A percentile compares a stretch with the other conserved stretches of the same genome.
phyloP scores from a whole-genome alignment of 192 early-diverging fungal species.

The Thamnidium elegans region DNA sequence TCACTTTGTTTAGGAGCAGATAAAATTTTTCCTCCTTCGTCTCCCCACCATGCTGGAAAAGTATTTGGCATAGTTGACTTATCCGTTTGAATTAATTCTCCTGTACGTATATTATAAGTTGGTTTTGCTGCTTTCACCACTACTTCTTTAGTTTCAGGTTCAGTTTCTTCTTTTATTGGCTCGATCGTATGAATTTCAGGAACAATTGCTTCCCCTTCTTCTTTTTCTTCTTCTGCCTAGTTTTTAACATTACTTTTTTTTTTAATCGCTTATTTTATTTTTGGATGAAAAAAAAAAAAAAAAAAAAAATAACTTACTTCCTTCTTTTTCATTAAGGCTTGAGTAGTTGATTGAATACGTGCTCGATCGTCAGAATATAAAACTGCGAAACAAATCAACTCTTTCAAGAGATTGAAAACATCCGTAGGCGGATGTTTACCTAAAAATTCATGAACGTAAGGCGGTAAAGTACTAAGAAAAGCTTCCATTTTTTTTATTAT shows the following conservation, averaged over 20 bases:
- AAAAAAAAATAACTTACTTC: background rate
- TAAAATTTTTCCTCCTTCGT: slow-evolving; percentile 14
- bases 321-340: slow-evolving; percentile 8
- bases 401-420: slow-evolving; percentile 28
- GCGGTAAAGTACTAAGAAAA: slow-evolving; percentile 38
- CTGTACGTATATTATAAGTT: background rate
- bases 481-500: slow-evolving; percentile 25
- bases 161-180: slow-evolving; percentile 1
- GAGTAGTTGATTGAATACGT: slow-evolving; percentile 6
- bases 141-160: background rate
- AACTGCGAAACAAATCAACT: slow-evolving; percentile 40
- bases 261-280: background rate
- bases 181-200: slow-evolving; percentile 10
- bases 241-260: background rate
- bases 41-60: slow-evolving; percentile 33
- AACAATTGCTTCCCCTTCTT: background rate
- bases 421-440: slow-evolving; percentile 30
- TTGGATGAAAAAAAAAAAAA: background rate
- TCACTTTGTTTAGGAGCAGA: too few relatives aligned
- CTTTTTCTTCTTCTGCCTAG: background rate
- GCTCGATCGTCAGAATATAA: slow-evolving; percentile 35
- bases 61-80: slow-evolving; percentile 16
- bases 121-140: background rate
- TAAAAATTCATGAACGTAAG: slow-evolving; percentile 36
- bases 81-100: background rate